phyloP scores from a whole-genome alignment of 441 rosid genomes.

The Pelargonium australe region DNA sequence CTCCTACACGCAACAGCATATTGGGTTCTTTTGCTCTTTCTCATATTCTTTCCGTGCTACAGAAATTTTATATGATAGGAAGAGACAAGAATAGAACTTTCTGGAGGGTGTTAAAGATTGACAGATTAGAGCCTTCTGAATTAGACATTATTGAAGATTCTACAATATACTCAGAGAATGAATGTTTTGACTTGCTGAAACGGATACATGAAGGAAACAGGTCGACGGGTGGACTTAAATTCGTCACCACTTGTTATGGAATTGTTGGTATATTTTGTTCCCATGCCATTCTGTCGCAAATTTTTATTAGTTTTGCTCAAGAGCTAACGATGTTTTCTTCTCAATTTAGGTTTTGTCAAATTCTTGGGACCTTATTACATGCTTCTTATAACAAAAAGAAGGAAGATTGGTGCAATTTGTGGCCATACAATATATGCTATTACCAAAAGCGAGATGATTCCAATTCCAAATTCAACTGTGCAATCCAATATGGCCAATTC shows the following conservation, averaged over 20 bases:
- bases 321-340: conserved; percentile 7
- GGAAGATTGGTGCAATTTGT: conserved; percentile 59
- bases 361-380: conserved; percentile 72
- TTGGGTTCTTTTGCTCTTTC: not conserved
- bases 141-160: conserved; percentile 49
- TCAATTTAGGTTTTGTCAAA: conserved; percentile 50
- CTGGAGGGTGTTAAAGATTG: conserved; percentile 62
- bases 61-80: conserved; percentile 70
- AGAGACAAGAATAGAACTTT: conserved; percentile 49
- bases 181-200: conserved; percentile 44
- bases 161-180: conserved; percentile 46
- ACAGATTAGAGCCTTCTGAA: conserved; percentile 50
- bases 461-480: conserved; percentile 46
- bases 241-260: conserved; percentile 65
- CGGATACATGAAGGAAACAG: conserved; percentile 62
- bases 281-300: not conserved
- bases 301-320: conserved; percentile 3
- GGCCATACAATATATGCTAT: conserved; percentile 59
- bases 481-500: conserved; percentile 56
- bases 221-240: conserved; percentile 60
- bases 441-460: conserved; percentile 50
- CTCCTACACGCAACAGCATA: not conserved
- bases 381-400: conserved; percentile 62
- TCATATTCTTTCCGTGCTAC: conserved; percentile 18
- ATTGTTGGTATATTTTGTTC: conserved; percentile 47